Base-by-base conservation (phyloP, 2,329 filamentous ascomycete genomes). In the Ilyonectria mors-panacis region DNA sequence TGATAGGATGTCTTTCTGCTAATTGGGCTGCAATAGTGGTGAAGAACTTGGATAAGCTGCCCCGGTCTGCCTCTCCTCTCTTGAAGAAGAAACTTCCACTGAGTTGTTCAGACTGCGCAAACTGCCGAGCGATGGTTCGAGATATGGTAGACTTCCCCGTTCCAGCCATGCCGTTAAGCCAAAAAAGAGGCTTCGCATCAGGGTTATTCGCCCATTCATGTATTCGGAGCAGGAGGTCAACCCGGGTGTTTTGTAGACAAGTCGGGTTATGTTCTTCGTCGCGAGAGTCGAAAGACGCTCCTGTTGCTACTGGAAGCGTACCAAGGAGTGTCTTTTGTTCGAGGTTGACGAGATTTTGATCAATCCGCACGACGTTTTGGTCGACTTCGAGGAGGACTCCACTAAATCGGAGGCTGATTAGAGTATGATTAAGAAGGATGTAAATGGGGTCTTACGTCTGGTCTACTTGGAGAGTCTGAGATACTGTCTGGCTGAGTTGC, bases 1-100 rank as follows among this genome's bases (percentile, higher is more conserved):
- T 48, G 3, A 62, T 47, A 17, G 81, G 79, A 15, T 80, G 63
- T 12, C 64, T 69, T 0, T 23, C 39, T 1, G 75, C 70, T 2
- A 85, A 70, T 42, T 84, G 75, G 10, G 64, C 63, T 6, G 80
- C 78, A 35, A 86, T 72, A 0, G 82, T 85, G 0, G 81, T 74
- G n/a, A 86, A 78, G 37, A 86, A 76, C 51, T 74, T 77, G 5
- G 70, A 70, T 2, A 78, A 77, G 51, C 76, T 77, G 2, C 79
- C 78, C 23, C 80, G 77, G 66, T 84, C 81, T 3, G 70, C 73
- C 55, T 83, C 81, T 1, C 80, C 82, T 63, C 75, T 79, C 59
- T 83, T 83, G 39, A 69, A 67, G 26, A 64, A 67, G 17, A 69
- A 69, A 50, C 62, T 71, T 26, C 47, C 70, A 17, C 63, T 65